Evolutionary conservation across 1,284 basidiomycete species (phyloP).

Genomic region (Melanopsichium pennsylvanicum): DNA sequence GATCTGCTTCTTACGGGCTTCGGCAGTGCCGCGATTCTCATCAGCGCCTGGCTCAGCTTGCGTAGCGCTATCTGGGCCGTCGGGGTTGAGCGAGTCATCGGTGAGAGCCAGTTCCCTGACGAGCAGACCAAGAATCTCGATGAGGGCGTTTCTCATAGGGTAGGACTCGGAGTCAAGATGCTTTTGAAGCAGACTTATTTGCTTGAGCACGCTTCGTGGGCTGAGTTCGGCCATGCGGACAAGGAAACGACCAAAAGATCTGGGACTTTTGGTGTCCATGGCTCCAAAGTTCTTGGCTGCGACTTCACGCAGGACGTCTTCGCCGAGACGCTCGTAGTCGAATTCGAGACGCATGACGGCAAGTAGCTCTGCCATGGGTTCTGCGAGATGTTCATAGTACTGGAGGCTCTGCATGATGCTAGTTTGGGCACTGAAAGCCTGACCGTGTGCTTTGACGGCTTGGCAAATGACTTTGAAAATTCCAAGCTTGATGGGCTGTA

Average conservation of each 20-base stretch:
- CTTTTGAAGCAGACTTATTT: slow-evolving; percentile 81
- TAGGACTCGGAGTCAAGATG: slow-evolving; percentile 97
- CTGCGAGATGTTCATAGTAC: slow-evolving; percentile 91
- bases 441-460: slow-evolving; percentile 89
- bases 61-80: slow-evolving; percentile 9
- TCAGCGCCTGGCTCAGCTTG: slow-evolving; percentile 31
- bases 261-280: slow-evolving; percentile 86
- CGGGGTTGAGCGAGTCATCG: slow-evolving; percentile 49
- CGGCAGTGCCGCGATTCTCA: slow-evolving; percentile 54
- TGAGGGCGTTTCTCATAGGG: slow-evolving; percentile 78
- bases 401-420: slow-evolving; percentile 90
- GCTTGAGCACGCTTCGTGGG: slow-evolving; percentile 87
- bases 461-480: slow-evolving; percentile 89
- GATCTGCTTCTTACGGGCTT: slow-evolving; percentile 81
- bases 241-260: slow-evolving; percentile 85
- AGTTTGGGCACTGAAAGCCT: slow-evolving; percentile 76
- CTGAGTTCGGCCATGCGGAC: slow-evolving; percentile 80
- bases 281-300: slow-evolving; percentile 78
- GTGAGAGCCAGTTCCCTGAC: slow-evolving; percentile 67
- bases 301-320: slow-evolving; percentile 87
- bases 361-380: slow-evolving; percentile 91
- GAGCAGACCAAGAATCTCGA: slow-evolving; percentile 64
- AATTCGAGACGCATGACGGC: slow-evolving; percentile 82
- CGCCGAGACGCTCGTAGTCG: slow-evolving; percentile 86
- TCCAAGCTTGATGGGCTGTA: slow-evolving; percentile 74